These are phyloP conservation scores for Linum tenue DNA, from an alignment of 345 rosid genomes.

Conservation along the genomic window DNA sequence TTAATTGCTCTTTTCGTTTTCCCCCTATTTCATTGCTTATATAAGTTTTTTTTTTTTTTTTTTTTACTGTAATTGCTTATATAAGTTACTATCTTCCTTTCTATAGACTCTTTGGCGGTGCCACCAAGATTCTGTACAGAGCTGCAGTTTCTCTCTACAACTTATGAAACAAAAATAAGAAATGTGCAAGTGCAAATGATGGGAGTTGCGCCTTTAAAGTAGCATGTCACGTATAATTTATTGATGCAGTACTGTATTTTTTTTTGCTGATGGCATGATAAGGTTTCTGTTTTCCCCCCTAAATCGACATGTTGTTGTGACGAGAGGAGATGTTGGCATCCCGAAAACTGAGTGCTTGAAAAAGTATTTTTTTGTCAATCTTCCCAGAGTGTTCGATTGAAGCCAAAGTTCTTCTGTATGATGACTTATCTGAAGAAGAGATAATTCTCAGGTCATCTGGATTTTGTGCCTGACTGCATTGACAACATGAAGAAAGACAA, in stretches of 20 bases:
- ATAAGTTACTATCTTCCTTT: too few species aligned
- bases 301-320: slow-evolving; percentile 92
- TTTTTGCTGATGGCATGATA: slow-evolving; percentile 24
- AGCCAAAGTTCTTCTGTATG: slow-evolving; percentile 75
- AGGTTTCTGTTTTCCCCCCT: slow-evolving; percentile 93
- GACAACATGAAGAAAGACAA: slow-evolving; percentile 94
- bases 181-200: too few species aligned
- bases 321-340: slow-evolving; percentile 88
- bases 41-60: background rate
- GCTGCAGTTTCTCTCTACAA: too few species aligned
- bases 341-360: slow-evolving; percentile 83
- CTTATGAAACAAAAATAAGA: too few species aligned
- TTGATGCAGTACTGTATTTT: background rate
- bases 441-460: slow-evolving; percentile 81
- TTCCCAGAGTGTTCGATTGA: slow-evolving; percentile 76
- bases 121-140: too few species aligned
- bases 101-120: too few species aligned
- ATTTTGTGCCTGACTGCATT: slow-evolving; percentile 95
- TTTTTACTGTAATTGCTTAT: too few species aligned
- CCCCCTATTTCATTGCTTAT: background rate
- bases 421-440: slow-evolving; percentile 75
- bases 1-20: background rate
- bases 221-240: too few species aligned
- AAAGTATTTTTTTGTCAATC: slow-evolving; percentile 77
- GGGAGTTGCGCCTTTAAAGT: too few species aligned